Base-by-base conservation (phyloP, 1,284 basidiomycete genomes). In the Golubevia pallescens region DNA sequence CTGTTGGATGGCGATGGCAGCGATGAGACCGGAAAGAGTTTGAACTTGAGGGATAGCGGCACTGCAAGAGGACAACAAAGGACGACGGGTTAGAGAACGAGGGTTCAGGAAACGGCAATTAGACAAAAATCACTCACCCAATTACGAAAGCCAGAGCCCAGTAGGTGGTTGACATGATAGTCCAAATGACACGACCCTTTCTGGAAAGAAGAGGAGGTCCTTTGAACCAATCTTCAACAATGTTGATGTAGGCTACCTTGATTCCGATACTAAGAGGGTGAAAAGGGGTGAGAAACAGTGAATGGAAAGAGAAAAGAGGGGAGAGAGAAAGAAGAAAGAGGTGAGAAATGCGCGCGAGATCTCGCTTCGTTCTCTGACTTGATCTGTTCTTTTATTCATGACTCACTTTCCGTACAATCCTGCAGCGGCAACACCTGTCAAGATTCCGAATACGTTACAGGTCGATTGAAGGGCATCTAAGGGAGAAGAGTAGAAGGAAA, bases 31-130 rank as follows among this genome's bases (percentile, higher is more conserved):
- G 13, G 71, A 65, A 20, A 76, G 66, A 21, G 76, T 76, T 66
- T 76, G 74, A 55, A 78, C 71, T 63, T 78, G 76, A 1, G 75
- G 75, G 48, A 78, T 76, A 1, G 76, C 60, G 4, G 68, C 67
- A 2, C 53, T 57, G 55, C 28, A 28, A 28, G 28, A 23, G 21
- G 21, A 23, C 19, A 20, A 23, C 53, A 54, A 54, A 54, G 19
- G 53, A 23, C 53, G 53, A 23, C 53, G 53, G 21, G 19, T 19
- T 24, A 13, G 32, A 24, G 23, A 34, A 34, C 8, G 55, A 57
- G 10, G 55, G 23, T 57, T 24, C 32, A 13, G 32, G 55, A n/a
- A 24, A 57, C 55, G 55, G 55, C 8, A 34, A n/a, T 13, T 24
- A n/a, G 28, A 28, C 28, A 28, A 28, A 28, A 28, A 28, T 13